These are phyloP conservation scores for Taphrina deformans DNA, from an alignment of 1,139 yeast species.

Conservation along the genomic window DNA sequence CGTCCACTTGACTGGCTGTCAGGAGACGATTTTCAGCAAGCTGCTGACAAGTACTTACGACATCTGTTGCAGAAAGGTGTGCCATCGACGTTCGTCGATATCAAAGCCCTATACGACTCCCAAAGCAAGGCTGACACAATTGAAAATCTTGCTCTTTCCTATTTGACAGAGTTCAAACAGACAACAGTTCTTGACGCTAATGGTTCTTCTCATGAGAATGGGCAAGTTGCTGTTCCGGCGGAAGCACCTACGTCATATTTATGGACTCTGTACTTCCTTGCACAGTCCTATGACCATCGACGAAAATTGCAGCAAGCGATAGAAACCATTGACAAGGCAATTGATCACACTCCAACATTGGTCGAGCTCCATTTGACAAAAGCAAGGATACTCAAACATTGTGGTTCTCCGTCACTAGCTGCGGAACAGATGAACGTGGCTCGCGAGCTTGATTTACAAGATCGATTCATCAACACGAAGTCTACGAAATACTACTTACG, in stretches of 20 bases:
- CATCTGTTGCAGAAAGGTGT: constrained; percentile 74
- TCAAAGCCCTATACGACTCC: constrained; percentile 73
- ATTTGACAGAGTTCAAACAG: constrained; percentile 39
- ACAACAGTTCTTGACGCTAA: background rate
- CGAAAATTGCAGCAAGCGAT: constrained; percentile 55
- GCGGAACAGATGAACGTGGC: constrained; percentile 68
- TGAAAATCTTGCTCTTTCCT: constrained; percentile 43
- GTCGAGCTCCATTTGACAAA: constrained; percentile 79
- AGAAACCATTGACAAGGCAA: constrained; percentile 61
- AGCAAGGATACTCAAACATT: constrained; percentile 76
- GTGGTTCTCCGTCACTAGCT: constrained; percentile 63
- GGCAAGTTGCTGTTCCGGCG: background rate
- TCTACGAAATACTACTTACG: constrained; percentile 80
- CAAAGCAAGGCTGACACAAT: constrained; percentile 53
- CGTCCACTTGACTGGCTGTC: constrained; percentile 28
- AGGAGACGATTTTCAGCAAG: constrained; percentile 54
- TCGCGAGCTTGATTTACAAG: constrained; percentile 77
- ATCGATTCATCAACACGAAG: constrained; percentile 86
- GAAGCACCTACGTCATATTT: constrained; percentile 55
- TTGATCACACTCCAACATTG: constrained; percentile 67
- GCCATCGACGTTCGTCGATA: constrained; percentile 84
- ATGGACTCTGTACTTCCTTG: constrained; percentile 78
- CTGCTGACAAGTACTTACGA: constrained; percentile 57
- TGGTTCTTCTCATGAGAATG: background rate
- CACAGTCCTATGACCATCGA: constrained; percentile 71